phyloP scores from a whole-genome alignment of 1,284 basidiomycete species.

The Quambalaria eucalypti region DNA sequence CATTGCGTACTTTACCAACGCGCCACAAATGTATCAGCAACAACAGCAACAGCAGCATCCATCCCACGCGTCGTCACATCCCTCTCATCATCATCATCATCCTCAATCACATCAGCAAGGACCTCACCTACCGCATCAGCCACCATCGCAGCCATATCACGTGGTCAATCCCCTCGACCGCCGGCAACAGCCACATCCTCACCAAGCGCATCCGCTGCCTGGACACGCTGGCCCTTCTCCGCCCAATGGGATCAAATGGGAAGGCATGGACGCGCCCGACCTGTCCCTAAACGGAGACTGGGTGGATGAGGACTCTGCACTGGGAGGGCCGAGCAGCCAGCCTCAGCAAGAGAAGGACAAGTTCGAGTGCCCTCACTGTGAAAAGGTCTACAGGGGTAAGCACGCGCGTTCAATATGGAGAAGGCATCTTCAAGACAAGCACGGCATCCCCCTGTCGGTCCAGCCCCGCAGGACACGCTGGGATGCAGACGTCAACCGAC shows the following conservation, averaged over 20 bases:
- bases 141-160: not conserved
- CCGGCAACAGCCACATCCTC: not conserved
- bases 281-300: not conserved
- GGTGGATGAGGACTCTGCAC: not conserved
- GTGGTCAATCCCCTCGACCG: not conserved
- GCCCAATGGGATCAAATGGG: not conserved
- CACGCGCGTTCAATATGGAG: conserved; percentile 55
- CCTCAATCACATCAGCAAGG: not conserved
- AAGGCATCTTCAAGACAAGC: conserved; percentile 55
- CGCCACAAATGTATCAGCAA: not conserved
- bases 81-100: not conserved
- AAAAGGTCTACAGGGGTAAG: conserved; percentile 52
- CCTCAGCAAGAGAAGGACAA: not conserved
- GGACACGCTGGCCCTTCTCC: not conserved
- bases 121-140: not conserved
- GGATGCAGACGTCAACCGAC: conserved; percentile 53
- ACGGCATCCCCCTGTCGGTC: conserved; percentile 51
- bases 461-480: conserved; percentile 54
- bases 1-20: not conserved
- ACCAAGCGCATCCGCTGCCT: not conserved
- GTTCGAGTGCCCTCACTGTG: conserved; percentile 50
- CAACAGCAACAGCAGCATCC: not conserved
- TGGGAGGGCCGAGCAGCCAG: not conserved
- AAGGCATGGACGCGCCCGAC: not conserved
- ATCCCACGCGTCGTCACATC: not conserved